Evolutionary conservation across 306 rosid genomes (phyloP), one percentile per base, ranked within the genome.

Genomic region (Leucaena leucocephala): DNA sequence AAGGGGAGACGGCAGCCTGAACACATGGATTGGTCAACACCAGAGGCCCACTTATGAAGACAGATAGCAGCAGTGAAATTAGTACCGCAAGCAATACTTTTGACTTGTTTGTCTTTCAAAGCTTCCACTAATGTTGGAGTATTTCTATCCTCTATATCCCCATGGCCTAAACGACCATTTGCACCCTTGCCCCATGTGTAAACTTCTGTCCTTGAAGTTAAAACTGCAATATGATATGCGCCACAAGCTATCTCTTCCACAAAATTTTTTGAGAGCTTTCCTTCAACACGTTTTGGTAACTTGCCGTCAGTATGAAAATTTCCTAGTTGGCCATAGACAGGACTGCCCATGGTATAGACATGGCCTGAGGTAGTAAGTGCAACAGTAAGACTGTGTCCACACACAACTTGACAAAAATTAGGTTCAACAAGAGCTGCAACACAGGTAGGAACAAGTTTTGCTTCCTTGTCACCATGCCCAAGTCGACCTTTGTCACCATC

Each of bases 161-260:
- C 92, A 75, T 85, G 94, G 61, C 94, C 94, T 82, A 90, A 85
- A 67, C 92, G 92, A 74, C 94, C 94, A 85, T 90, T 88, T 64
- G 90, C 88, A 72, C 94, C 94, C 82, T 90, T 90, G 35, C 94
- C 94, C 94, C 94, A 90, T 14, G 94, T 88, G 73, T 86, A 90
- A 71, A 90, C 94, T 83, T 90, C 94, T 65, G 90, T 86, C 82
- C 89, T 90, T 71, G 94, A 84, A 66, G 94, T 90, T 77, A 90
- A 88, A 81, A 85, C 92, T 54, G 87, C 94, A 71, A 88, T 86
- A 74, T 90, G 94, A 81, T 85, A 88, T 33, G 94, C 90, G 48
- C 94, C 94, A 85, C 94, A 90, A 69, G 92, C 85, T 75, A 90
- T 85, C 82, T 90, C 94, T 83, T 90, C 94, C 83, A 90, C 94